Evolutionary conservation across 306 rosid genomes (phyloP), one percentile per base, ranked within the genome.

Genomic region (Sicyos edulis): DNA sequence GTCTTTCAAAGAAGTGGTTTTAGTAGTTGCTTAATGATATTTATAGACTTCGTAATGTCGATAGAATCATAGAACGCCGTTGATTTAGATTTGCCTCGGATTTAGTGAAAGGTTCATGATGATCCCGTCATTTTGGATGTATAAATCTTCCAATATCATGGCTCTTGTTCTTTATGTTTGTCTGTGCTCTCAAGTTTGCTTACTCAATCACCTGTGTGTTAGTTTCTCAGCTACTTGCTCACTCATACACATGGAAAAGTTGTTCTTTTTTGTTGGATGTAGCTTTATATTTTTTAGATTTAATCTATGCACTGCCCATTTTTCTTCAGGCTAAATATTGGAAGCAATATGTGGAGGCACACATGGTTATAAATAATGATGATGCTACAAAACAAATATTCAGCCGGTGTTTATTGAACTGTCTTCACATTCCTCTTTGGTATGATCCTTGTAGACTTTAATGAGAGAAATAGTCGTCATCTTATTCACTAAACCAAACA

Each of bases 271-370:
- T 32, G 69, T 62, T 37, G 49, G 47, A 62, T 62, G 22, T n/a
- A 62, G 52, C 10, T 40, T 12, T 19, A 42, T 19, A 17, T 64
- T 10, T 11, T 34, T 29, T 60, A 26, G 68, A 69, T 49, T 58
- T 21, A 32, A 19, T 70, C 21, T 8, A 55, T 50, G 4, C 47
- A 34, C 69, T 54, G 20, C 57, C 55, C 17, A 70, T 75, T 84
- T 84, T 51, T 72, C 42, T 73, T 15, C 83, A 92, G 98, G 96
- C 93, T 75, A 93, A 88, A 79, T 93, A 83, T 85, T 93, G 98
- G 98, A 93, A 85, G 85, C 98, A 93, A 51, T 93, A 93, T 82
- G 98, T 87, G 78, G 97, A 93, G 90, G 96, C 93, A 21, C 79
- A 93, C 69, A 86, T 90, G 92, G 88, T 86, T 79, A 86, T 80